Conservation (phyloP, 495 filamentous ascomycete species). For the Lasiosphaeria hispida region DNA sequence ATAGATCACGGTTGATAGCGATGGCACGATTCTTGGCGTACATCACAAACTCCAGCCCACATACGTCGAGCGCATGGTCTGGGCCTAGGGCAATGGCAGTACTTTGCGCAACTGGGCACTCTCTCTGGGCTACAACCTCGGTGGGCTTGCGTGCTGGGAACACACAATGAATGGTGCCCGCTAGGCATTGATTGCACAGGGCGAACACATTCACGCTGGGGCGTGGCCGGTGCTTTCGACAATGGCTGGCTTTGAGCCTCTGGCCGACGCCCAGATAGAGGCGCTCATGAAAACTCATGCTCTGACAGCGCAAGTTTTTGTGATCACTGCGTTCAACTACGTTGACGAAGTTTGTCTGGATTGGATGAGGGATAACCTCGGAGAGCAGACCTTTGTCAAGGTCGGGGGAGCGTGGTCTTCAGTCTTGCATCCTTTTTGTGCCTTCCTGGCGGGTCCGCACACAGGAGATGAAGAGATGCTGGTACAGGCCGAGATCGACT, state of each 20-base stretch:
- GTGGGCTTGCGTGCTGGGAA: conserved; percentile 50
- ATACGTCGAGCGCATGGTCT: conserved; percentile 45
- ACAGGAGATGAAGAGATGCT: conserved; percentile 34
- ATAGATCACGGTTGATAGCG: conserved; percentile 38
- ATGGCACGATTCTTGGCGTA: conserved; percentile 41
- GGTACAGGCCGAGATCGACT: conserved; percentile 38
- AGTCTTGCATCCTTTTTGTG: conserved; percentile 38
- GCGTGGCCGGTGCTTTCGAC: conserved; percentile 43
- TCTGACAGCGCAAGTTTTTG: conserved; percentile 42
- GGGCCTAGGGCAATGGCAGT: conserved; percentile 42
- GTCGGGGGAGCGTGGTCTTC: conserved; percentile 39
- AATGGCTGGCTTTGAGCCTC: conserved; percentile 35
- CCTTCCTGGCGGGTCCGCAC: conserved; percentile 34
- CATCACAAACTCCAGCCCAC: conserved; percentile 52
- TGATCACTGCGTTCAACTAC: conserved; percentile 38
- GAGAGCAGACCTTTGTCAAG: conserved; percentile 41
- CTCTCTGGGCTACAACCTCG: conserved; percentile 35
- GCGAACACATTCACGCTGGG: conserved; percentile 40
- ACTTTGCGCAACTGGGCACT: conserved; percentile 29
- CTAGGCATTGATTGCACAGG: conserved; percentile 39
- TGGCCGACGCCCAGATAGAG: conserved; percentile 41
- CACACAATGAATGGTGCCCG: conserved; percentile 47
- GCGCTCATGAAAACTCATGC: conserved; percentile 45
- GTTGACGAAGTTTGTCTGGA: conserved; percentile 39
- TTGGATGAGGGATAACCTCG: conserved; percentile 43